Evolutionary conservation across 371 early-diverging fungal species (phyloP).

Genomic region (Mucor racemosus): DNA sequence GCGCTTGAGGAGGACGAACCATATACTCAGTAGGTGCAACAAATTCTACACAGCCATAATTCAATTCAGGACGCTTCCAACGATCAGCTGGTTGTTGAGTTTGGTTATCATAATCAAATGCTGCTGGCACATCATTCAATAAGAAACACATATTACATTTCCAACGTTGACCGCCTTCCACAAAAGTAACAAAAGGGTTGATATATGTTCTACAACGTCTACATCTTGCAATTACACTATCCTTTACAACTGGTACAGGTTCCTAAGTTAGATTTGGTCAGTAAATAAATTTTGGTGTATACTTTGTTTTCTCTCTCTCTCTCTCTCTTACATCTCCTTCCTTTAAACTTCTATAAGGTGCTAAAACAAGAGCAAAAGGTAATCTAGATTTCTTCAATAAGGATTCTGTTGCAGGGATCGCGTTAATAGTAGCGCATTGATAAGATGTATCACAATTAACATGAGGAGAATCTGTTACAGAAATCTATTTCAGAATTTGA

Average conservation of each 20-base stretch:
- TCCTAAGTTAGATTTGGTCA: background rate
- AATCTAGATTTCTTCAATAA: constrained; percentile 72
- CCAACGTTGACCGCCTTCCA: constrained; percentile 82
- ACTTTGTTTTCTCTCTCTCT: background rate
- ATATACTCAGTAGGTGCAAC: constrained; percentile 85
- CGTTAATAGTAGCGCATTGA: constrained; percentile 82
- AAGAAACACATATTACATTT: constrained; percentile 84
- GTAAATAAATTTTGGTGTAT: background rate
- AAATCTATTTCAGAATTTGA: constrained; percentile 42
- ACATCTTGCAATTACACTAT: constrained; percentile 79
- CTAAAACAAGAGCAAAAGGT: constrained; percentile 78
- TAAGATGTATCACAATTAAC: constrained; percentile 78
- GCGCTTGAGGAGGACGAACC: constrained; percentile 84
- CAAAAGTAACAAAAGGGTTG: constrained; percentile 84
- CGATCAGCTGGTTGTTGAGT: constrained; percentile 71
- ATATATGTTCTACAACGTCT: constrained; percentile 86
- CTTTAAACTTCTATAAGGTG: constrained; percentile 63
- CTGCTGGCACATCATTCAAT: constrained; percentile 80
- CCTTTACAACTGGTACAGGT: constrained; percentile 69
- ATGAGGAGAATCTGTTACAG: constrained; percentile 71
- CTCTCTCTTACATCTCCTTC: constrained; percentile 47
- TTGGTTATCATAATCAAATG: constrained; percentile 79
- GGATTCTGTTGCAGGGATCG: constrained; percentile 67
- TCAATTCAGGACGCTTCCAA: constrained; percentile 76
- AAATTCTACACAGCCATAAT: constrained; percentile 76